phyloP scores from a whole-genome alignment of 352 stramenopile genomes.

The Pythium apleroticum region DNA sequence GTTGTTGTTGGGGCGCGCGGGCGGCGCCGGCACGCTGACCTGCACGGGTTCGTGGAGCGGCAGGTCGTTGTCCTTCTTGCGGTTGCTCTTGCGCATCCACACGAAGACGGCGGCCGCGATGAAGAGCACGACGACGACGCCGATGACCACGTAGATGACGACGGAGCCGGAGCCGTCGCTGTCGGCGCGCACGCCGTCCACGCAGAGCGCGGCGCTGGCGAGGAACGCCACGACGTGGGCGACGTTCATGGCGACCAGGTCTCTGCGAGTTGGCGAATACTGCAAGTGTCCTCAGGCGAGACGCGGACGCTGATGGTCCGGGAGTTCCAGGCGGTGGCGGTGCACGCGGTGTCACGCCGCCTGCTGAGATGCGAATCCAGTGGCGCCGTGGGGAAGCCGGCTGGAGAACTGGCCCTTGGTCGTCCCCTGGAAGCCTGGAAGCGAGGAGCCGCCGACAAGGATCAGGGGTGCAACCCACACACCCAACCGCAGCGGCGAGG shows the following conservation, averaged over 20 bases:
- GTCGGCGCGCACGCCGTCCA: slow-evolving; percentile 18
- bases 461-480: background rate
- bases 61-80: slow-evolving; percentile 15
- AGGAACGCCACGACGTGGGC: slow-evolving; percentile 18
- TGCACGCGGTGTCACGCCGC: background rate
- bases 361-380: slow-evolving; percentile 25
- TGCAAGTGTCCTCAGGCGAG: too few species aligned
- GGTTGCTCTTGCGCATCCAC: slow-evolving; percentile 41
- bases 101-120: slow-evolving; percentile 49
- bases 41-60: slow-evolving; percentile 5
- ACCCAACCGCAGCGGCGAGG: background rate
- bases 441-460: background rate
- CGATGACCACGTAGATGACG: slow-evolving; percentile 61
- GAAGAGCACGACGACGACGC: slow-evolving; percentile 50
- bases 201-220: slow-evolving; percentile 10
- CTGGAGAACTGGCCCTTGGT: slow-evolving; percentile 5
- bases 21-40: background rate
- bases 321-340: background rate
- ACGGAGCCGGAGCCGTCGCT: slow-evolving; percentile 32
- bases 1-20: background rate
- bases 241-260: slow-evolving; percentile 5
- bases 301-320: background rate
- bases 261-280: too few species aligned
- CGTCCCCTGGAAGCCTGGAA: background rate
- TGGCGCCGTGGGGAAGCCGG: slow-evolving; percentile 1